Conservation (phyloP, 495 filamentous ascomycete genomes). For the Trichoderma virens region DNA sequence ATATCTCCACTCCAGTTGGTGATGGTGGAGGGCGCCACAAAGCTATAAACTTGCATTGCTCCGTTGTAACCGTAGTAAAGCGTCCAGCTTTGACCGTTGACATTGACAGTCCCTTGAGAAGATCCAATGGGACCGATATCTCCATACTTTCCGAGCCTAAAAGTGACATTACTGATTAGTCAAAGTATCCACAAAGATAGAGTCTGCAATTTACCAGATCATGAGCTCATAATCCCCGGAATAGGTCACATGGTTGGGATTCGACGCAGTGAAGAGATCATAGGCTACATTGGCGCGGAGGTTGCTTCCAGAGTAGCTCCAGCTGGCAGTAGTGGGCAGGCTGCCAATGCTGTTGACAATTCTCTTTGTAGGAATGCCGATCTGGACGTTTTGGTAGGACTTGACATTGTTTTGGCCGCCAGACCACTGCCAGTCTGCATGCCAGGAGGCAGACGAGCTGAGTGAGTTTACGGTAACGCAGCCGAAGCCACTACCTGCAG, state of each 20-base stretch:
- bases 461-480: constrained; percentile 33
- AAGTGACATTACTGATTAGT: background rate
- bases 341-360: constrained; percentile 27
- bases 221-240: constrained; percentile 43
- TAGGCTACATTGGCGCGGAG: constrained; percentile 40
- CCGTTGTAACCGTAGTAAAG: constrained; percentile 33
- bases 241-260: constrained; percentile 36
- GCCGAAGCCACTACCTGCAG: constrained; percentile 30
- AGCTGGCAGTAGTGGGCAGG: constrained; percentile 31
- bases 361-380: constrained; percentile 23
- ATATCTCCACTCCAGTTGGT: constrained; percentile 21
- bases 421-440: constrained; percentile 36
- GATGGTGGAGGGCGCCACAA: constrained; percentile 22
- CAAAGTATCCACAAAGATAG: too few species aligned
- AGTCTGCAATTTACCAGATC: constrained; percentile 33
- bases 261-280: constrained; percentile 39
- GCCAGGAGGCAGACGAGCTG: constrained; percentile 27
- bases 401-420: constrained; percentile 36
- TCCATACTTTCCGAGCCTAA: constrained; percentile 16
- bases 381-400: constrained; percentile 34
- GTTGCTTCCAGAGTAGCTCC: constrained; percentile 32
- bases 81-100: constrained; percentile 30
- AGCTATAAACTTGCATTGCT: constrained; percentile 38
- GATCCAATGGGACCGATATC: constrained; percentile 34
- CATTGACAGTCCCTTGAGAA: constrained; percentile 19